Percentiles rank a stretch among this genome's conserved stretches.
phyloP scores from a whole-genome alignment of 2,329 filamentous ascomycete genomes.

The Colletotrichum sp. region DNA sequence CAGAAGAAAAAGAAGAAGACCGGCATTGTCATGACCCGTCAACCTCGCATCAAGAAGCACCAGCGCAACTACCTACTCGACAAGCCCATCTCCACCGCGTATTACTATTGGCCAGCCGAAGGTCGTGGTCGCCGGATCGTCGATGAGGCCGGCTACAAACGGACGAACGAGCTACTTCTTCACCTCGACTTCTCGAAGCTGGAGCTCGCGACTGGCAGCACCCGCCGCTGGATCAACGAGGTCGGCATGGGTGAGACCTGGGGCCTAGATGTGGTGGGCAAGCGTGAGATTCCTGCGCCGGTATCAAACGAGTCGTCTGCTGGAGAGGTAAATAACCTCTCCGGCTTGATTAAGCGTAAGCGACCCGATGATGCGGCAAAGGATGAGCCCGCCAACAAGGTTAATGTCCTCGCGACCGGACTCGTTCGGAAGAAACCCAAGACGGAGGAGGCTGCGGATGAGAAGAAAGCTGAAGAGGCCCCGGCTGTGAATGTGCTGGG shows the following conservation, averaged over 20 bases:
- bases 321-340: slow-evolving; percentile 49
- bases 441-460: slow-evolving; percentile 15
- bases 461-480: slow-evolving; percentile 11
- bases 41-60: slow-evolving; percentile 69
- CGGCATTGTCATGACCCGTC: slow-evolving; percentile 67
- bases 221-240: slow-evolving; percentile 73
- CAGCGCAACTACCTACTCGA: slow-evolving; percentile 55
- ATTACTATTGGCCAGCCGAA: slow-evolving; percentile 69
- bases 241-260: slow-evolving; percentile 60
- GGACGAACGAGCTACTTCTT: slow-evolving; percentile 72
- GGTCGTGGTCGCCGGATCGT: slow-evolving; percentile 70
- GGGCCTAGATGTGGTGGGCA: slow-evolving; percentile 57
- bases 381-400: slow-evolving; percentile 19
- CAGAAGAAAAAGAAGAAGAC: slow-evolving; percentile 54
- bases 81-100: slow-evolving; percentile 57
- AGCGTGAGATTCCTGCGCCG: slow-evolving; percentile 29
- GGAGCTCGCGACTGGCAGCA: slow-evolving; percentile 67
- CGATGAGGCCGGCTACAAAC: slow-evolving; percentile 68
- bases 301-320: slow-evolving; percentile 5
- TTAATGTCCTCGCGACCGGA: slow-evolving; percentile 54
- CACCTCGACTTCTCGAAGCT: slow-evolving; percentile 75
- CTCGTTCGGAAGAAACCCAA: slow-evolving; percentile 66
- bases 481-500: slow-evolving; percentile 44
- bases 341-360: slow-evolving; percentile 54
- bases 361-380: slow-evolving; percentile 31